Evolutionary conservation across 2,329 filamentous ascomycete genomes (phyloP).

Genomic region (Penicillium sp.): DNA sequence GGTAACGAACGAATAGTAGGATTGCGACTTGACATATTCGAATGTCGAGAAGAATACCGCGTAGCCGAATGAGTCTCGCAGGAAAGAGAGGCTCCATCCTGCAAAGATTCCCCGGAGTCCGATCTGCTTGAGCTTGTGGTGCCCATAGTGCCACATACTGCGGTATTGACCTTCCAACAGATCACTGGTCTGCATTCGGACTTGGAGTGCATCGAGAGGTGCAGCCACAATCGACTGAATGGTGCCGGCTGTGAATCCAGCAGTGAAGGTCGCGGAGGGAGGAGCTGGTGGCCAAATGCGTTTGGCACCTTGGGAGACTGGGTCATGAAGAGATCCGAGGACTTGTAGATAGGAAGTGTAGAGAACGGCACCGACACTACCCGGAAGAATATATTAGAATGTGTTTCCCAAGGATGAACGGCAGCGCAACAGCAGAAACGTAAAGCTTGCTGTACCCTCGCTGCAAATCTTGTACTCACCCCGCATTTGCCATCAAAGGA

Average conservation of each 20-base stretch:
- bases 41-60: conserved; percentile 67
- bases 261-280: conserved; percentile 58
- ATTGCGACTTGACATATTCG: conserved; percentile 66
- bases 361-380: conserved; percentile 63
- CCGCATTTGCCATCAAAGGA: conserved; percentile 65
- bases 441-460: no score
- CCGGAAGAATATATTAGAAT: neutral
- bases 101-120: conserved; percentile 65
- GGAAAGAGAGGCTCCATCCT: conserved; percentile 62
- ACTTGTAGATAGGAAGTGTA: conserved; percentile 68
- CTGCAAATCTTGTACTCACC: conserved; percentile 38
- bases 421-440: no score
- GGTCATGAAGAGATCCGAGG: conserved; percentile 61
- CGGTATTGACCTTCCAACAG: conserved; percentile 63
- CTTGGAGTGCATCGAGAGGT: conserved; percentile 66
- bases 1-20: conserved; percentile 65
- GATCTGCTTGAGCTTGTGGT: conserved; percentile 62
- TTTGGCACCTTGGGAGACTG: conserved; percentile 60
- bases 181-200: conserved; percentile 63
- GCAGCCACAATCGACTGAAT: conserved; percentile 66
- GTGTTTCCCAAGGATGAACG: no score
- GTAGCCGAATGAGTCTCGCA: conserved; percentile 65
- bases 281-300: conserved; percentile 64
- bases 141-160: conserved; percentile 67
- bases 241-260: conserved; percentile 63